Base-by-base conservation (phyloP, 176 grass and related monocot species). In the Chloris gayana region DNA sequence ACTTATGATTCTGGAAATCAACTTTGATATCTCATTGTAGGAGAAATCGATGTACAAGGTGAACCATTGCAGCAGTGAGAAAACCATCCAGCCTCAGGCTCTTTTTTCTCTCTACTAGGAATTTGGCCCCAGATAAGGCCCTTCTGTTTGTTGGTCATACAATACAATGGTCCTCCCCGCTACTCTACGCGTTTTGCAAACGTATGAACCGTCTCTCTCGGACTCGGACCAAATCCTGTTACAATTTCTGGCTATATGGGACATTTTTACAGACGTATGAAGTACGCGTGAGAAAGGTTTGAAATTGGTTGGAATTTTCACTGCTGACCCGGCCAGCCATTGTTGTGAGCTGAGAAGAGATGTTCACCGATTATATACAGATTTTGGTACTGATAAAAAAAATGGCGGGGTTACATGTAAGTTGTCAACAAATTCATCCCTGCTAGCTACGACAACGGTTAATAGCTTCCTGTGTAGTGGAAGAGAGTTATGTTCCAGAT, bases 241-340 rank as follows among this genome's bases (percentile, higher is more conserved):
- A 44, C 9, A 44, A 44, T 44, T 44, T 44, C 12, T n/a, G n/a
- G n/a, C n/a, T 44, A 44, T 44, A 44, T 44, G 41, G 41, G 41
- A 44, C 41, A 44, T 47, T 13, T 10, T 47, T 15, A 47, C 45
- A 15, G 17, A 17, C 14, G 14, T 47, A 47, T 47, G 14, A 4
- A 47, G 2, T 47, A 47, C 45, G 51, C 51, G 51, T 21, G 26
- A 21, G 44, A 50, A 14, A 72, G 32, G 14, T 26, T 46, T 18
- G 26, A 50, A 72, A 72, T 72, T 72, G 14, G 4, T 13, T 51
- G 47, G 46, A 73, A 29, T 34, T 73, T 73, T 15, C 70, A 13
- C 29, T 33, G 9, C 33, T 33, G 27, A 53, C 45, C 27, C 25
- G 22, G 17, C 70, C 4, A 27, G 18, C 18, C 31, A 41, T 72